A percentile compares a stretch with the other conserved stretches of the same genome.
These are phyloP conservation scores for Geotrichum carabidarum DNA, from an alignment of 1,139 yeast species.

Conservation along the genomic window DNA sequence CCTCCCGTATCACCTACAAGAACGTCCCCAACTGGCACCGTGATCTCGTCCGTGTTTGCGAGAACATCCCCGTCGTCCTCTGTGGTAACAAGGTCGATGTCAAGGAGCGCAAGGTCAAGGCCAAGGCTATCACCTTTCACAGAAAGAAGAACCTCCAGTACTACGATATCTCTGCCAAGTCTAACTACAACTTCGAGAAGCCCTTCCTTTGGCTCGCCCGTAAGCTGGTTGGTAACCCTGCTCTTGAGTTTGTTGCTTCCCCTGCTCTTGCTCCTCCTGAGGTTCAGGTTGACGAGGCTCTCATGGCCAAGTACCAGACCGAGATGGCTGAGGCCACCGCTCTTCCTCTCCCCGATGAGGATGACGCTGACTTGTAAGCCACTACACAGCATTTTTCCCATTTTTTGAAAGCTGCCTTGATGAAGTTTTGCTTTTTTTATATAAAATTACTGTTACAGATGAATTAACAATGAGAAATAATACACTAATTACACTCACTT, in stretches of 20 bases:
- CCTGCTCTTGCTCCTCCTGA: conserved; percentile 99
- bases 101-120: conserved; percentile 98
- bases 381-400: conserved; percentile 48
- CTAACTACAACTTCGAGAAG: conserved; percentile 98
- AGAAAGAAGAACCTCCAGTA: conserved; percentile 99
- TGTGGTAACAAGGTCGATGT: conserved; percentile 99
- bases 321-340: conserved; percentile 99
- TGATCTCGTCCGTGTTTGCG: conserved; percentile 98
- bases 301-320: conserved; percentile 97
- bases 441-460: neutral
- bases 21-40: conserved; percentile 99
- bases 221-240: conserved; percentile 97
- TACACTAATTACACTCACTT: neutral
- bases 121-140: conserved; percentile 99
- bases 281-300: conserved; percentile 91
- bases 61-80: conserved; percentile 96
- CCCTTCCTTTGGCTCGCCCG: conserved; percentile 99
- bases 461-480: neutral
- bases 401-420: neutral
- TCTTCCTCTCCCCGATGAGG: conserved; percentile 99
- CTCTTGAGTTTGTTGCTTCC: conserved; percentile 96
- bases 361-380: conserved; percentile 97
- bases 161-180: conserved; percentile 98
- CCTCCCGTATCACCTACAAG: conserved; percentile 98
- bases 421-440: neutral